These are phyloP conservation scores for Rubus parviflorus DNA, from an alignment of 306 rosid genomes.

Conservation along the genomic window DNA sequence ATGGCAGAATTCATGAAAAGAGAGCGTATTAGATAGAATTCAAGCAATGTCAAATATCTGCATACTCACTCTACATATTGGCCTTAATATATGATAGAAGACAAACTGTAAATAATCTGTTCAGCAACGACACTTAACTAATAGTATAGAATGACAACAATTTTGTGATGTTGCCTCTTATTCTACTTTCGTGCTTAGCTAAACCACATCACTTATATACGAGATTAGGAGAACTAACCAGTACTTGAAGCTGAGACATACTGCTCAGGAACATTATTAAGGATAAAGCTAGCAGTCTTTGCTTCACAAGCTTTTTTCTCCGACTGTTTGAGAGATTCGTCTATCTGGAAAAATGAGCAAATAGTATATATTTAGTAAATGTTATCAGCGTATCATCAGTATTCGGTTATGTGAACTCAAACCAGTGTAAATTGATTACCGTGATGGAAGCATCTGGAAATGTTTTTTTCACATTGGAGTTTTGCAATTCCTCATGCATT, in stretches of 20 bases:
- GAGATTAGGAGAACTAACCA: constrained; percentile 38
- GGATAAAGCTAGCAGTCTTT: constrained; percentile 28
- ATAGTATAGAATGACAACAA: no score
- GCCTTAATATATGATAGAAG: background rate
- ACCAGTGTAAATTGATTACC: constrained; percentile 27
- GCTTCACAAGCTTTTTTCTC: constrained; percentile 33
- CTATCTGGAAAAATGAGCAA: constrained; percentile 40
- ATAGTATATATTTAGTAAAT: background rate
- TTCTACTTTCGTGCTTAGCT: constrained; percentile 3
- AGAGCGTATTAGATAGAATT: background rate
- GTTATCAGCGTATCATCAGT: background rate
- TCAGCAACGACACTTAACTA: no score
- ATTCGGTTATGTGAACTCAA: constrained; percentile 20
- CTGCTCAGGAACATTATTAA: constrained; percentile 30
- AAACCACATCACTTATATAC: constrained; percentile 19
- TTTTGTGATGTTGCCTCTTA: no score
- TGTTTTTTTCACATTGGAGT: constrained; percentile 15
- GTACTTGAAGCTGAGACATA: constrained; percentile 48
- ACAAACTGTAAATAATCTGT: background rate
- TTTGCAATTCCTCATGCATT: constrained; percentile 31
- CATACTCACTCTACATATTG: constrained; percentile 4
- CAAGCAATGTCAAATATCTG: background rate
- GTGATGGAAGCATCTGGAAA: constrained; percentile 21
- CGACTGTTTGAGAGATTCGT: constrained; percentile 36
- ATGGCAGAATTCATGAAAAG: background rate